Evolutionary conservation across 2,329 filamentous ascomycete species (phyloP).

Genomic region (Paecilomyces fulvus): DNA sequence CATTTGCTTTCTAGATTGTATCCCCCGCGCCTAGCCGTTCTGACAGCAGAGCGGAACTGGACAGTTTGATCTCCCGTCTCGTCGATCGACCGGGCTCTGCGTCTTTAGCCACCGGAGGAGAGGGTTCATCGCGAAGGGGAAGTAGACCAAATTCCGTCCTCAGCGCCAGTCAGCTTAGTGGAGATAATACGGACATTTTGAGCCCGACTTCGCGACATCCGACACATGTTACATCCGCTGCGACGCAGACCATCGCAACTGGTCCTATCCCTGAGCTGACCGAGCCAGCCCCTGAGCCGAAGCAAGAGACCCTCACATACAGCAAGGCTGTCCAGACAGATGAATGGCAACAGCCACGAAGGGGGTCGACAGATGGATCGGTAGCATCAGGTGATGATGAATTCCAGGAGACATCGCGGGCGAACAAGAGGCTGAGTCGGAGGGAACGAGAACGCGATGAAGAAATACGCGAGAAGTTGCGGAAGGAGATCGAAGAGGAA

Average conservation of each 20-base stretch:
- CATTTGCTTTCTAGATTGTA: conserved; percentile 45
- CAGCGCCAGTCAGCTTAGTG: conserved; percentile 72
- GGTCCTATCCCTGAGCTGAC: conserved; percentile 67
- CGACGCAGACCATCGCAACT: conserved; percentile 64
- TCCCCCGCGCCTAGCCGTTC: conserved; percentile 63
- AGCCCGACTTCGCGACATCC: conserved; percentile 31
- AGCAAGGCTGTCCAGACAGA: conserved; percentile 94
- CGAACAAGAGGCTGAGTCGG: conserved; percentile 66
- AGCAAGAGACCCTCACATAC: conserved; percentile 79
- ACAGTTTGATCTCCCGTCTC: conserved; percentile 74
- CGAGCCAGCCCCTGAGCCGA: conserved; percentile 55
- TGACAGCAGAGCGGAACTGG: conserved; percentile 61
- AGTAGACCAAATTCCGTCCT: conserved; percentile 82
- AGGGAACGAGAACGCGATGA: conserved; percentile 78
- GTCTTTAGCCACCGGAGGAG: conserved; percentile 45
- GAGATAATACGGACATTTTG: conserved; percentile 45
- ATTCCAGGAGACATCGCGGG: conserved; percentile 41
- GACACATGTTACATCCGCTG: conserved; percentile 33
- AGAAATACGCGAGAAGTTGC: conserved; percentile 74
- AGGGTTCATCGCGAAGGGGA: conserved; percentile 41
- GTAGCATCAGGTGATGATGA: conserved; percentile 58
- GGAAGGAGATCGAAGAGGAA: conserved; percentile 88
- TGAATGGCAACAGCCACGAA: conserved; percentile 53
- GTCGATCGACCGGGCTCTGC: conserved; percentile 69
- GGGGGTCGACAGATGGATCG: conserved; percentile 45